phyloP scores from a whole-genome alignment of 2,329 filamentous ascomycete genomes.

The Coniella lustricola region DNA sequence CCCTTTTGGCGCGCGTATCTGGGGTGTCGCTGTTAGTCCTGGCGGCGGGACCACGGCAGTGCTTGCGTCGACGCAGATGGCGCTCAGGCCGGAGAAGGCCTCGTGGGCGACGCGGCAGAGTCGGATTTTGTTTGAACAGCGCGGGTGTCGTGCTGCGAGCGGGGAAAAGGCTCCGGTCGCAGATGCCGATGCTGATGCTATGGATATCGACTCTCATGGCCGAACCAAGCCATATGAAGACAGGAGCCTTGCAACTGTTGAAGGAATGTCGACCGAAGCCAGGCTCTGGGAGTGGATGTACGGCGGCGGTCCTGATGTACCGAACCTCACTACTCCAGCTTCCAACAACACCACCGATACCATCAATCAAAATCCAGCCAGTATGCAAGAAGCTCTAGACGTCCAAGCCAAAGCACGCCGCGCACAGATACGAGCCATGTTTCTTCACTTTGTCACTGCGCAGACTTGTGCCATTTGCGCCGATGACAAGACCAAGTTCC shows the following conservation, averaged over 20 bases:
- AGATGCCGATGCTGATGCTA: not conserved
- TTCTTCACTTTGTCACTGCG: slow-evolving; percentile 27
- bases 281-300: slow-evolving; percentile 54
- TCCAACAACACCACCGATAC: slow-evolving; percentile 6
- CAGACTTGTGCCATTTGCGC: slow-evolving; percentile 44
- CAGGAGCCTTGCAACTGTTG: slow-evolving; percentile 4
- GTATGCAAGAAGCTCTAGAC: slow-evolving; percentile 1
- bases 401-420: slow-evolving; percentile 3
- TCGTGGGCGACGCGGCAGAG: slow-evolving; percentile 31
- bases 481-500: slow-evolving; percentile 16
- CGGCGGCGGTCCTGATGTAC: slow-evolving; percentile 40
- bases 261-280: slow-evolving; percentile 44
- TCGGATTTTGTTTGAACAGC: slow-evolving; percentile 30
- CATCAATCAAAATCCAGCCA: too few relatives aligned
- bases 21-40: slow-evolving; percentile 46
- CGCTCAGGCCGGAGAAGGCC: slow-evolving; percentile 39
- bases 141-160: not conserved
- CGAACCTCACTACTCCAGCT: slow-evolving; percentile 30
- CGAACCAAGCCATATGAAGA: slow-evolving; percentile 9
- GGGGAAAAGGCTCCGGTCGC: not conserved
- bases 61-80: slow-evolving; percentile 42
- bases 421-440: slow-evolving; percentile 28
- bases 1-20: slow-evolving; percentile 44
- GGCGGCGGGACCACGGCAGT: slow-evolving; percentile 45
- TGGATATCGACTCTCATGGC: slow-evolving; percentile 1